Conservation (phyloP, 257 asterid species). For the Gynochthodes officinalis region DNA sequence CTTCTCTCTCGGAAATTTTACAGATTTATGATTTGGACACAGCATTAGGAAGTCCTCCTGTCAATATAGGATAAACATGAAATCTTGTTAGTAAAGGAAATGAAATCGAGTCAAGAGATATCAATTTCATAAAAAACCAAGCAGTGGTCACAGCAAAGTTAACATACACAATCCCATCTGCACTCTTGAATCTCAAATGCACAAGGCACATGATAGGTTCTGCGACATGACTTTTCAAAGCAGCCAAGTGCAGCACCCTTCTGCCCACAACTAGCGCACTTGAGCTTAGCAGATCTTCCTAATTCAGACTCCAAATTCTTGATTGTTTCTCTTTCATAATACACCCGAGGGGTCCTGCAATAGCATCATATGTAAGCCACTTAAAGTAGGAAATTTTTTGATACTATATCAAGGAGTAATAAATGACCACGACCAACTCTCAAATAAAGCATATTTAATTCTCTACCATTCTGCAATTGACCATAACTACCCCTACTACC, state of each 20-base stretch:
- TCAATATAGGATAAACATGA: slow-evolving; percentile 2
- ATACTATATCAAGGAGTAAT: neutral
- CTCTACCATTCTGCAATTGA: neutral
- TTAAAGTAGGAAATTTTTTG: neutral
- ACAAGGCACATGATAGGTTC: slow-evolving; percentile 88
- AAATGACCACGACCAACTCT: neutral
- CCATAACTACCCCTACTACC: neutral
- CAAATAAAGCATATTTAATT: neutral
- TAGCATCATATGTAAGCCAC: neutral
- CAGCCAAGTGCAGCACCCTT: slow-evolving; percentile 99
- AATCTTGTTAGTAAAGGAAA: neutral
- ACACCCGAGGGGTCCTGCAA: slow-evolving; percentile 85
- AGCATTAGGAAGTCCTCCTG: slow-evolving; percentile 74
- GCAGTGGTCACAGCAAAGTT: neutral
- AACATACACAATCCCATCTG: slow-evolving; percentile 86
- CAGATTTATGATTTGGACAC: slow-evolving; percentile 71
- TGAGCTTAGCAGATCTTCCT: slow-evolving; percentile 87
- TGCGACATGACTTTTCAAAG: slow-evolving; percentile 71
- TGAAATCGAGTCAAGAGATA: neutral
- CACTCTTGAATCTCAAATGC: slow-evolving; percentile 62
- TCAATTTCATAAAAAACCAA: neutral
- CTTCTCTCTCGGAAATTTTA: slow-evolving; percentile 69
- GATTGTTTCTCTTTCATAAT: slow-evolving; percentile 56
- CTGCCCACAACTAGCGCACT: slow-evolving; percentile 78
- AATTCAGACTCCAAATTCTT: slow-evolving; percentile 77